Evolutionary conservation across 2,329 filamentous ascomycete genomes (phyloP).

Genomic region (Fusarium robinianum): DNA sequence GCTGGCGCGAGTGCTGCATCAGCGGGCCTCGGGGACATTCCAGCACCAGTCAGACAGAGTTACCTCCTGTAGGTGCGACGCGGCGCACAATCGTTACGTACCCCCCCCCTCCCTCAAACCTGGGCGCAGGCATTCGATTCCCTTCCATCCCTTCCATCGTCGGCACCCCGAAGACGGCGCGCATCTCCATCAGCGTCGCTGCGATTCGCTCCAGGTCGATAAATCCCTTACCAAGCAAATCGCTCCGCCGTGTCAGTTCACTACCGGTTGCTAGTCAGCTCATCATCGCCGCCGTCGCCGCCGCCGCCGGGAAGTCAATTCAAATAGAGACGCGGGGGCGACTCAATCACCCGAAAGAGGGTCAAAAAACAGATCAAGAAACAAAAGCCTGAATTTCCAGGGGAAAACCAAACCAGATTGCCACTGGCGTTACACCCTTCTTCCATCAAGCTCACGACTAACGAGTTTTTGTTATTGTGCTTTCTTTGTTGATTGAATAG

Average conservation of each 20-base stretch:
- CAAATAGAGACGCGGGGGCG: slow-evolving; percentile 30
- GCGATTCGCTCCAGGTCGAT: slow-evolving; percentile 23
- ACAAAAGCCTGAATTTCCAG: slow-evolving; percentile 21
- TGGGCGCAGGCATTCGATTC: slow-evolving; percentile 31
- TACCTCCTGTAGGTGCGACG: neutral
- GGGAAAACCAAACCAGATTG: slow-evolving; percentile 3
- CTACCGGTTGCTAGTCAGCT: slow-evolving; percentile 32
- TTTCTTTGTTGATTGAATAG: no score
- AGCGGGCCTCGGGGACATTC: slow-evolving; percentile 20
- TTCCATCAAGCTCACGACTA: slow-evolving; percentile 3
- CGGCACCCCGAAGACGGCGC: slow-evolving; percentile 16
- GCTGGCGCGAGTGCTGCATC: slow-evolving; percentile 17
- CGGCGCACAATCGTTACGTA: no score
- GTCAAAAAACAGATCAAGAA: slow-evolving; percentile 14
- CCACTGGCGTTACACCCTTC: slow-evolving; percentile 3
- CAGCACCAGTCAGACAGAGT: slow-evolving; percentile 8
- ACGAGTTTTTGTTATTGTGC: neutral
- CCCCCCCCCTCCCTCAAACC: slow-evolving; percentile 27
- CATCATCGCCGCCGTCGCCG: slow-evolving; percentile 32
- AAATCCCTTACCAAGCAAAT: slow-evolving; percentile 35
- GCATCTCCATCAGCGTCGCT: slow-evolving; percentile 18
- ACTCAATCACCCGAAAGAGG: slow-evolving; percentile 15
- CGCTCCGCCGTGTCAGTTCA: slow-evolving; percentile 26
- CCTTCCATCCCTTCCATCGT: slow-evolving; percentile 36
- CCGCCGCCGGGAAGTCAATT: slow-evolving; percentile 21